A percentile compares a stretch with the other conserved stretches of the same genome.
phyloP scores from a whole-genome alignment of 2,329 filamentous ascomycete species.

The Nannizzia gypsea region DNA sequence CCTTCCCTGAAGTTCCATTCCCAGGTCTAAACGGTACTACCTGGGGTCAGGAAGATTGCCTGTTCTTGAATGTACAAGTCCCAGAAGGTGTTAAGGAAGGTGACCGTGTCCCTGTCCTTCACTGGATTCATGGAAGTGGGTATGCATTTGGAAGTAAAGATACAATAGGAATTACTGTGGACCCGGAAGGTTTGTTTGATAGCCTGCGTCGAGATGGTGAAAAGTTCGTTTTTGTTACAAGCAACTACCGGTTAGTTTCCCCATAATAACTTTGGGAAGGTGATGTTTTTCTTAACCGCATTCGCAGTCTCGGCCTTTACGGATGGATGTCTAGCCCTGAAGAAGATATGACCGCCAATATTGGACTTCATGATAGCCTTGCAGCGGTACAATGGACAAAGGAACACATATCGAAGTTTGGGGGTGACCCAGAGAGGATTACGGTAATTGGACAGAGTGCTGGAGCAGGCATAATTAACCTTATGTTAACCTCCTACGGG shows the following conservation, averaged over 20 bases:
- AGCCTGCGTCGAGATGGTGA: background rate
- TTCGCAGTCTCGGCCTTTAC: constrained; percentile 8
- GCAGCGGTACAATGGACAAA: constrained; percentile 10
- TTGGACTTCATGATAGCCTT: constrained; percentile 8
- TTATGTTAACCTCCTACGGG: constrained; percentile 2
- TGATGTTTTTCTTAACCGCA: background rate
- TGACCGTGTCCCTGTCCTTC: constrained; percentile 9
- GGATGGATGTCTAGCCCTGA: constrained; percentile 6
- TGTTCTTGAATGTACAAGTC: constrained; percentile 11
- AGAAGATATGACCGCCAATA: constrained; percentile 10
- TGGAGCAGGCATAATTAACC: constrained; percentile 7
- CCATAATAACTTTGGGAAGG: background rate
- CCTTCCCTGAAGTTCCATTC: background rate
- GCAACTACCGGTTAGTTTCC: constrained; percentile 9
- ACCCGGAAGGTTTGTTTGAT: constrained; percentile 9
- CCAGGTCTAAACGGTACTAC: constrained; percentile 7
- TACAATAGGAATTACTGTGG: background rate
- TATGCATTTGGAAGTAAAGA: constrained; percentile 10
- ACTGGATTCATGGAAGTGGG: constrained; percentile 11
- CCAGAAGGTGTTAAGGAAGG: constrained; percentile 7
- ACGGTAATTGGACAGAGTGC: constrained; percentile 10
- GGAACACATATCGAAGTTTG: constrained; percentile 10
- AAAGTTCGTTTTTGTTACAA: constrained; percentile 11
- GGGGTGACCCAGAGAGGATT: constrained; percentile 8
- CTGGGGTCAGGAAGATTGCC: constrained; percentile 12